Evolutionary conservation across 2,329 filamentous ascomycete genomes (phyloP), one percentile per base, ranked within the genome.

Genomic region (Hirsutella thompsonii): DNA sequence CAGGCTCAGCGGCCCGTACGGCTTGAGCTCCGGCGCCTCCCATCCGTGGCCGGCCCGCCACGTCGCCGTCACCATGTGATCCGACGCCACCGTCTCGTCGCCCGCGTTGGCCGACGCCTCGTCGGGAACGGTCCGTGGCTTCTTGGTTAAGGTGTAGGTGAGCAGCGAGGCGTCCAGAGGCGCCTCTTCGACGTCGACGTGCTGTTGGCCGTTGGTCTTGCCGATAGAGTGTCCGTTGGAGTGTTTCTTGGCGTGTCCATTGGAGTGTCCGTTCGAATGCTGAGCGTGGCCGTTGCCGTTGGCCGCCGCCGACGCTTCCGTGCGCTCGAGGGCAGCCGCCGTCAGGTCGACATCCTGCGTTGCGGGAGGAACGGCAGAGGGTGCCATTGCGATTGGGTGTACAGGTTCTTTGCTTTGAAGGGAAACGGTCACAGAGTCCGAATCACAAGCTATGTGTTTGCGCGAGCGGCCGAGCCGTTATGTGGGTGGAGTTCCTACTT

Each of bases 51-150:
- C 57, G 19, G 60, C 63, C 28, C 70, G 77, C 86, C 87, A 93
- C 41, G 67, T 64, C 18, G 70, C 81, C 39, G 79, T 81, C 52
- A 92, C 69, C 87, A 94, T 94, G 69, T 95, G 89, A 69, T 95
- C 88, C 47, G 84, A 88, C 68, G 72, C 75, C 55, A 77, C 64
- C 47, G 70, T 75, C 56, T 72, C 69, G 45, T 54, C 48, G 48
- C 67, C 70, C 39, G 67, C 42, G 49, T 62, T 63, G 51, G 69
- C 69, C 32, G 52, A 50, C 45, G 61, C 69, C 45, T 70, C 66
- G 40, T 67, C 61, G 39, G 74, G 74, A 38, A 79, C 74, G 38
- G 61, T 47, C 46, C 71, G 72, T 1, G 70, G 73, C 42, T 55
- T 61, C 36, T 61, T 57, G 42, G 69, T 75, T 49, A 64, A 62